Evolutionary conservation across 2,329 filamentous ascomycete species (phyloP).

Genomic region (Cucurbitaria berberidis): DNA sequence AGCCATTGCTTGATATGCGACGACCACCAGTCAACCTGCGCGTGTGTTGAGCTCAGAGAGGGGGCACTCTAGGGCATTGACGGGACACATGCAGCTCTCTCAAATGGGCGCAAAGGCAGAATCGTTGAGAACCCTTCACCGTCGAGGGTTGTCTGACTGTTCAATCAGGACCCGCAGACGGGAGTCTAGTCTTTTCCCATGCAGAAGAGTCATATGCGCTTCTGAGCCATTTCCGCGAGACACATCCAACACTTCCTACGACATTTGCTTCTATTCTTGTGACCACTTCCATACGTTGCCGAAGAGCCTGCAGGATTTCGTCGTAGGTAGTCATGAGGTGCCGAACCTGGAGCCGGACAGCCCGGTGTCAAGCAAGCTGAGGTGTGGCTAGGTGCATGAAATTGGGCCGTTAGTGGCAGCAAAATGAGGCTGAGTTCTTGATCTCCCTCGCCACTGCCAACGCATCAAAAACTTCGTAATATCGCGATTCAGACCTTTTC

Average conservation of each 20-base stretch:
- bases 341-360: slow-evolving; percentile 26
- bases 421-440: slow-evolving; percentile 42
- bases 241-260: slow-evolving; percentile 27
- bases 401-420: slow-evolving; percentile 24
- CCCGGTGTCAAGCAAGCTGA: slow-evolving; percentile 36
- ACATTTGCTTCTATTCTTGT: slow-evolving; percentile 35
- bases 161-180: slow-evolving; percentile 39
- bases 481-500: slow-evolving; percentile 10
- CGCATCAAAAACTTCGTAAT: slow-evolving; percentile 35
- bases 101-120: slow-evolving; percentile 22
- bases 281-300: slow-evolving; percentile 26
- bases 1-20: slow-evolving; percentile 20
- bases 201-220: slow-evolving; percentile 40
- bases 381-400: slow-evolving; percentile 40
- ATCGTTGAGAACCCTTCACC: slow-evolving; percentile 30
- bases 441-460: slow-evolving; percentile 43
- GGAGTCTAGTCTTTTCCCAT: slow-evolving; percentile 28
- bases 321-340: slow-evolving; percentile 16
- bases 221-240: slow-evolving; percentile 32
- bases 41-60: slow-evolving; percentile 17
- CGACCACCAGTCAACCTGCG: slow-evolving; percentile 25
- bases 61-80: slow-evolving; percentile 22
- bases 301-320: slow-evolving; percentile 23
- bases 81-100: slow-evolving; percentile 35
- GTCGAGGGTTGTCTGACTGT: slow-evolving; percentile 24